Evolutionary conservation across 148 eudicot species (phyloP), one percentile per base, ranked within the genome.

Genomic region (Vaccinium darrowii): DNA sequence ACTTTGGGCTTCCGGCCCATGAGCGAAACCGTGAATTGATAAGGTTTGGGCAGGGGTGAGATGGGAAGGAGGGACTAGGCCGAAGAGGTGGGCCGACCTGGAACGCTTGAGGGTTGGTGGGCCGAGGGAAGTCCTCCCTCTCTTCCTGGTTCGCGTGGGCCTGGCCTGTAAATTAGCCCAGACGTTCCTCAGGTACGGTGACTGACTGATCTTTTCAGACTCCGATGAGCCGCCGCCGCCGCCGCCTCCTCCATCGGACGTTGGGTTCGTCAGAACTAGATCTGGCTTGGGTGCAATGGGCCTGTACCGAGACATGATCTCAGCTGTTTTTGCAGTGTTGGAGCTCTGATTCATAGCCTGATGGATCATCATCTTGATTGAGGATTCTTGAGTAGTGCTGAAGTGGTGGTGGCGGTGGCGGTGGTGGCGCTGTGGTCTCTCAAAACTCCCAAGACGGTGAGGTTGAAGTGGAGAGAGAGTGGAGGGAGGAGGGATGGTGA

Each of bases 141-240:
- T 67, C 73, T 67, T 67, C 73, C 73, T 25, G 73, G 73, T 67
- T 4, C 73, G 73, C 1, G 73, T 67, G 73, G 73, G 73, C 73
- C 73, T 12, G 73, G 73, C 73, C 73, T 67, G 73, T 67, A 67
- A 67, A 67, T 12, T 0, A 23, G 36, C 73, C 73, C 73, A 67
- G 36, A 67, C 73, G 73, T 25, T 67, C 73, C 73, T 11, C 7
- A 67, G 73, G 73, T 67, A 67, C 11, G 73, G 73, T 3, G 73
- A 67, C 73, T 67, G 73, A 33, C 30, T 33, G 73, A 67, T 67
- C 36, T 25, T 67, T 25, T 3, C 15, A 2, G 73, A 67, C 33
- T 67, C 73, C 73, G 73, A 25, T 1, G 36, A 67, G 36, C 73
- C 12, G 47, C 47, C 39, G 39, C 39, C 39, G 39, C 39, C 47